phyloP scores from a whole-genome alignment of 2,329 filamentous ascomycete genomes.

The Xylariales sp. region DNA sequence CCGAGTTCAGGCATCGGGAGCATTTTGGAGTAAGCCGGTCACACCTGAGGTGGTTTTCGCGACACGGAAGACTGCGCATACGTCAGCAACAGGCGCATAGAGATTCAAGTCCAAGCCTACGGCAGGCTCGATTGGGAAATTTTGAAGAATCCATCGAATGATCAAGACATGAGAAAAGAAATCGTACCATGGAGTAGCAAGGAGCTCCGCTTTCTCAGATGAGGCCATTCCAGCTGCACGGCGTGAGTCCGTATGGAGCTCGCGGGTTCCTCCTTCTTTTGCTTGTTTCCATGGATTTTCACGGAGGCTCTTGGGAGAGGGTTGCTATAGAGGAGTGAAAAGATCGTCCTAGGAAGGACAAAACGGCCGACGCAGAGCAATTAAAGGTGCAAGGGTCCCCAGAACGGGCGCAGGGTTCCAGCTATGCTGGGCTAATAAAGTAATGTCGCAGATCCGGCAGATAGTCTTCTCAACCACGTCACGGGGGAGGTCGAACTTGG shows the following conservation, averaged over 20 bases:
- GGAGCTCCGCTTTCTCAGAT: constrained; percentile 21
- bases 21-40: constrained; percentile 30
- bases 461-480: too few relatives aligned
- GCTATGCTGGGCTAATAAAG: too few relatives aligned
- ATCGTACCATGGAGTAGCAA: constrained; percentile 28
- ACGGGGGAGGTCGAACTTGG: too few relatives aligned
- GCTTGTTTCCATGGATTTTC: constrained; percentile 4
- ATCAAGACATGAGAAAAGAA: too few relatives aligned
- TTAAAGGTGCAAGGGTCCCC: constrained; percentile 5
- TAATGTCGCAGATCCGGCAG: too few relatives aligned
- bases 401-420: constrained; percentile 3
- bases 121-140: too few relatives aligned
- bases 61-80: constrained; percentile 41
- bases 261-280: constrained; percentile 3
- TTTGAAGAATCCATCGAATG: too few relatives aligned
- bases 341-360: constrained; percentile 20
- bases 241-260: background rate
- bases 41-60: constrained; percentile 43
- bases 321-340: constrained; percentile 9
- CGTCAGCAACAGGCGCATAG: too few relatives aligned
- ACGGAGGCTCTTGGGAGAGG: background rate
- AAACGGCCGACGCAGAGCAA: constrained; percentile 21
- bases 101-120: too few relatives aligned
- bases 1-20: constrained; percentile 24
- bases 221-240: constrained; percentile 24